Evolutionary conservation across 2,329 filamentous ascomycete species (phyloP).

Genomic region (Pseudopyricularia cyperi): DNA sequence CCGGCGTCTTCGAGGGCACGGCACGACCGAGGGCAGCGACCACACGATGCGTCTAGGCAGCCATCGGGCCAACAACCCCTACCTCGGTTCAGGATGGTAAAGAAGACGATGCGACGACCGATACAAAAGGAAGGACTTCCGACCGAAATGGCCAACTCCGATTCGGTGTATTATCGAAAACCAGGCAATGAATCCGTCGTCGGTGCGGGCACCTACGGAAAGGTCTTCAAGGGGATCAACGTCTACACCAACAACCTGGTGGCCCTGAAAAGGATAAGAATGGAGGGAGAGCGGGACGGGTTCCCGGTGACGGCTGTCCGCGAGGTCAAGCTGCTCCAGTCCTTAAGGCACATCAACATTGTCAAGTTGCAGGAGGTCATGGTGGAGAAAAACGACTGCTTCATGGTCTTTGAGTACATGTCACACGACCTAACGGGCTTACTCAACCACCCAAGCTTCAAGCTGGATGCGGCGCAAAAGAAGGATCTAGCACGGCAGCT

Average conservation of each 20-base stretch:
- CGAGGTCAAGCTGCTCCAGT: conserved; percentile 86
- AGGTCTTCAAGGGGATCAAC: conserved; percentile 87
- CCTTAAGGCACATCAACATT: conserved; percentile 68
- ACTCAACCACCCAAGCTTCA: conserved; percentile 87
- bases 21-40: not conserved
- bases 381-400: conserved; percentile 97
- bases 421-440: conserved; percentile 92
- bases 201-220: conserved; percentile 89
- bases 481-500: conserved; percentile 89
- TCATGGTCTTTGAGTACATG: conserved; percentile 98
- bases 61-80: conserved; percentile 17
- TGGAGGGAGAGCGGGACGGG: conserved; percentile 85
- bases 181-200: conserved; percentile 96
- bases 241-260: conserved; percentile 80
- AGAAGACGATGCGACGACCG: conserved; percentile 53
- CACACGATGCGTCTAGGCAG: conserved; percentile 8
- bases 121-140: conserved; percentile 61
- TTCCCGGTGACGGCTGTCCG: conserved; percentile 85
- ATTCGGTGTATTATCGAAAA: conserved; percentile 89
- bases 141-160: conserved; percentile 60
- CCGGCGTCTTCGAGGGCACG: conserved; percentile 33
- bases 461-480: conserved; percentile 71
- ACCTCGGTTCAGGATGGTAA: conserved; percentile 47
- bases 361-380: conserved; percentile 82
- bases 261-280: conserved; percentile 79